A percentile compares a stretch with the other conserved stretches of the same genome.
These are phyloP conservation scores for Amaranthus tricolor DNA, from an alignment of 179 eudicot species.

Conservation along the genomic window DNA sequence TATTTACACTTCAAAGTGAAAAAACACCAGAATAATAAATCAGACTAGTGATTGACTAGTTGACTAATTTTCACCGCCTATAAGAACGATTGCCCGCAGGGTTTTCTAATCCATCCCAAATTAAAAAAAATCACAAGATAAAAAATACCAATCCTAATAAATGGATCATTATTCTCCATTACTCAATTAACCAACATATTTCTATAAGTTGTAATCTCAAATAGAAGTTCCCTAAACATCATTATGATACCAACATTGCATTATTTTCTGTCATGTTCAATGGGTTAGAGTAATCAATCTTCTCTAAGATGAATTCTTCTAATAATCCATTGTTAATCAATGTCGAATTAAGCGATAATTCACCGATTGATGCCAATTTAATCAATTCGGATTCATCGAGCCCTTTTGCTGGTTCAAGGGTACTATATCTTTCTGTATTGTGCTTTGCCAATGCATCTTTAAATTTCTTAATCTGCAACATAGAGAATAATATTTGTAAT, in stretches of 20 bases:
- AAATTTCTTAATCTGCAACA: conserved; percentile 69
- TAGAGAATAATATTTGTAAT: neutral
- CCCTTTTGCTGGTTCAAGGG: conserved; percentile 68
- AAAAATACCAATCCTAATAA: neutral
- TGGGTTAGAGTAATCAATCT: conserved; percentile 24
- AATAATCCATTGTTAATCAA: conserved; percentile 22
- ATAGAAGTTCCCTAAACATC: too few species aligned
- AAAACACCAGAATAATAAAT: neutral
- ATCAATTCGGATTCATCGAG: conserved; percentile 59
- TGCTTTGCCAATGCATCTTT: conserved; percentile 68
- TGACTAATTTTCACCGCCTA: too few species aligned
- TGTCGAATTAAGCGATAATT: conserved; percentile 39
- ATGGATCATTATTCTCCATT: neutral
- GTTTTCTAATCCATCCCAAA: neutral
- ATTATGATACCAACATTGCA: conserved; percentile 40
- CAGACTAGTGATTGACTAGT: too few species aligned
- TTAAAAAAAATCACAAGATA: neutral
- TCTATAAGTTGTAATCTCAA: neutral
- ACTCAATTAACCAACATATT: neutral
- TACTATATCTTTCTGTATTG: conserved; percentile 37
- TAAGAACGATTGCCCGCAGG: too few species aligned
- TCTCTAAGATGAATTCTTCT: conserved; percentile 31
- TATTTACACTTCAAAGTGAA: conserved; percentile 13
- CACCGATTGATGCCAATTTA: conserved; percentile 58
- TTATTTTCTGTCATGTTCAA: conserved; percentile 26